phyloP scores from a whole-genome alignment of 108 stramenopile species.

The Conticribra guillardii region DNA sequence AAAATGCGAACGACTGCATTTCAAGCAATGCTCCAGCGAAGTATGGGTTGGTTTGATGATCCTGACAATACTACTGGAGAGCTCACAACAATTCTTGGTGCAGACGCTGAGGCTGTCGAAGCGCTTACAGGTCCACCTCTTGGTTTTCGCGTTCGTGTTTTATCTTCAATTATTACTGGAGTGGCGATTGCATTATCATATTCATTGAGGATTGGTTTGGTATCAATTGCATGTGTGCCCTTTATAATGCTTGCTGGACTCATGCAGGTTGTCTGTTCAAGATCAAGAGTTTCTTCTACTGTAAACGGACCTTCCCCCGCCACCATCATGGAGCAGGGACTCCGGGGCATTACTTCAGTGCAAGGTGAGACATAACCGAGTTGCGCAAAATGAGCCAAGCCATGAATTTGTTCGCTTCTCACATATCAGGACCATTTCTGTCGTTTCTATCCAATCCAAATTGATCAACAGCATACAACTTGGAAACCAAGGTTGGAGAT shows the following conservation, averaged over 20 bases:
- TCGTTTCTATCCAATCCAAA: background rate
- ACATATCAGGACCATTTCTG: no score
- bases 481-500: slow-evolving; percentile 50
- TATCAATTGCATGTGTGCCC: slow-evolving; percentile 43
- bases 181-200: slow-evolving; percentile 37
- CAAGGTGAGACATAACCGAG: background rate
- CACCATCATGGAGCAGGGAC: slow-evolving; percentile 44
- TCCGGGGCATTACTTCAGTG: background rate
- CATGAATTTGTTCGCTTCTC: no score
- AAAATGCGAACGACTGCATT: slow-evolving; percentile 33
- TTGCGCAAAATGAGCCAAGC: no score
- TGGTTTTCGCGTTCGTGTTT: slow-evolving; percentile 38
- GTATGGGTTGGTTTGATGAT: slow-evolving; percentile 51
- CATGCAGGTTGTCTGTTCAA: slow-evolving; percentile 37
- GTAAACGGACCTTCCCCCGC: slow-evolving; percentile 24
- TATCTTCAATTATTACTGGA: slow-evolving; percentile 36
- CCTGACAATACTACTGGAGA: slow-evolving; percentile 40
- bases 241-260: slow-evolving; percentile 42
- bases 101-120: slow-evolving; percentile 41
- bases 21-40: slow-evolving; percentile 29
- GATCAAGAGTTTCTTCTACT: background rate
- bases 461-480: slow-evolving; percentile 46
- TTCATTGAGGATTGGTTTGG: slow-evolving; percentile 37
- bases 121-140: slow-evolving; percentile 31
- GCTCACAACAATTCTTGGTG: slow-evolving; percentile 33